Evolutionary conservation across 2,329 filamentous ascomycete species (phyloP), one percentile per base, ranked within the genome.

Genomic region (Cercospora sp.): DNA sequence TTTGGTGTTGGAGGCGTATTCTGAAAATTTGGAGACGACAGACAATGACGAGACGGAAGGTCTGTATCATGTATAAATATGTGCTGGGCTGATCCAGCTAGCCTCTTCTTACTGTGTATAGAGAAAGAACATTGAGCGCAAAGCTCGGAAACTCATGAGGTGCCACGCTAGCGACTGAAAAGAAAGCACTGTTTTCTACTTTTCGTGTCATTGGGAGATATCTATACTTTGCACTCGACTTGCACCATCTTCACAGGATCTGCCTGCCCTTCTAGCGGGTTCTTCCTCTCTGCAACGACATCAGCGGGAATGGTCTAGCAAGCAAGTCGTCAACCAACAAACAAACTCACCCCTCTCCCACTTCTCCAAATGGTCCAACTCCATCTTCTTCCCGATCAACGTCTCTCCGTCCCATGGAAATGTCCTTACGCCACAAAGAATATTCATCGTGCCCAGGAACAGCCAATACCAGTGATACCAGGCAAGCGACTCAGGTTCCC

Each of bases 41-140:
- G 28, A 59, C 28, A 8, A 36, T 31, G 55, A 59, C 31, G 30
- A 59, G 55, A 59, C 31, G 55, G 55, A 33, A 59, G n/a, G 31
- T 36, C 31, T 59, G 55, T 36, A 59, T 18, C 28, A 59, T 59
- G 28, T 59, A 59, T 23, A 31, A 55, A 55, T n/a, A 55, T 28
- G 23, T n/a, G 23, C 28, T 28, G 28, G 9, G 55, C 55, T 20
- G 16, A 58, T 58, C 26, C 20, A 23, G 55, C 55, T 28, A 33
- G 30, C 26, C 28, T 23, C 53, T 57, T 36, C 55, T 36, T 33
- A 31, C 31, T 23, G 55, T 59, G 18, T 59, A 59, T 59, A 59
- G 28, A 36, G 30, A 59, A 36, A 18, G 30, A 16, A 59, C 7
- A 36, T 36, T n/a, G 30, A 36, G 55, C 48, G 12, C 18, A 23